Evolutionary conservation across 345 rosid species (phyloP).

Genomic region (Noccaea bulbosa): DNA sequence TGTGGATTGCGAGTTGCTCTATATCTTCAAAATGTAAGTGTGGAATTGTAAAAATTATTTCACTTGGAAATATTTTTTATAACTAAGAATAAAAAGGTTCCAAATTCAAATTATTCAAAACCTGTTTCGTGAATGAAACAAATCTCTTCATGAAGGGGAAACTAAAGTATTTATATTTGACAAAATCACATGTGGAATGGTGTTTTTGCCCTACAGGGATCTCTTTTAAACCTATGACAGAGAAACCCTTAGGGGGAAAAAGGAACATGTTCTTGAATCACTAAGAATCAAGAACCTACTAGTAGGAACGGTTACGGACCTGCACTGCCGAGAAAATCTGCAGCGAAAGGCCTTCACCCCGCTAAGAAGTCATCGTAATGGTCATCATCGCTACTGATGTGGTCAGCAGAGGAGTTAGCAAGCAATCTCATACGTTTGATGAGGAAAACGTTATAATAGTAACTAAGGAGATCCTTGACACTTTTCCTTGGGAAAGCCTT

Average conservation of each 20-base stretch:
- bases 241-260: neutral
- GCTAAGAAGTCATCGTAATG: constrained; percentile 32
- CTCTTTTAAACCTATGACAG: constrained; percentile 21
- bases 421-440: constrained; percentile 44
- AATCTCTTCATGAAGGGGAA: neutral
- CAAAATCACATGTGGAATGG: constrained; percentile 31
- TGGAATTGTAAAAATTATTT: too few species aligned
- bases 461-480: constrained; percentile 43
- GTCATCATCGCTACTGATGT: constrained; percentile 54
- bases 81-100: neutral
- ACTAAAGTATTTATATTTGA: neutral
- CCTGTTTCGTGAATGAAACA: constrained; percentile 3
- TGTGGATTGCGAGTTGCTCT: too few species aligned
- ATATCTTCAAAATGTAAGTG: too few species aligned
- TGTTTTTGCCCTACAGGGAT: constrained; percentile 22
- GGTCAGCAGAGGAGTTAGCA: constrained; percentile 32
- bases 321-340: neutral
- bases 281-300: constrained; percentile 29
- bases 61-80: too few species aligned
- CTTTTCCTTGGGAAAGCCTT: constrained; percentile 44
- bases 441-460: constrained; percentile 53
- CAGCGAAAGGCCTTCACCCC: constrained; percentile 14
- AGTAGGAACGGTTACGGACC: constrained; percentile 27
- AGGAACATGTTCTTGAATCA: constrained; percentile 36
- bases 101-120: constrained; percentile 15